These are phyloP conservation scores for Polyporus arcularius DNA, from an alignment of 768 basidiomycete species.

Conservation along the genomic window DNA sequence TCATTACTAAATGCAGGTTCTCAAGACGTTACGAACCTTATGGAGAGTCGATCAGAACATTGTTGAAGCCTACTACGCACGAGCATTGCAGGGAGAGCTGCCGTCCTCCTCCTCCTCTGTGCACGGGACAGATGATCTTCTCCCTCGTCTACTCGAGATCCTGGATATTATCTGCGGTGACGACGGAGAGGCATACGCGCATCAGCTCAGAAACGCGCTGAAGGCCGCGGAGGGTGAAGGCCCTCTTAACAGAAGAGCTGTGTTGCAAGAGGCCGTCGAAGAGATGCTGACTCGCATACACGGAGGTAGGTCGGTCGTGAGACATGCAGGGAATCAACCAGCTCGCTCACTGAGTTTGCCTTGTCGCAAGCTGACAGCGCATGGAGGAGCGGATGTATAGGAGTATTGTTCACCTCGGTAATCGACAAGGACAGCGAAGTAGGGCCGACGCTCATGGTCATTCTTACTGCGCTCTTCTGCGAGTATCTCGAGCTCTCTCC, in stretches of 20 bases:
- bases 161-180: slow-evolving; percentile 44
- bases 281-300: slow-evolving; percentile 51
- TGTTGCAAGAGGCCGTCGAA: slow-evolving; percentile 62
- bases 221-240: slow-evolving; percentile 37
- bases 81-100: slow-evolving; percentile 42
- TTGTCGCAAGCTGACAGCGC: slow-evolving; percentile 36
- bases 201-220: slow-evolving; percentile 46
- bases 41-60: slow-evolving; percentile 58
- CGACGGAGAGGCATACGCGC: slow-evolving; percentile 63
- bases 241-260: slow-evolving; percentile 33
- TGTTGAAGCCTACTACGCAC: slow-evolving; percentile 54
- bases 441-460: slow-evolving; percentile 61
- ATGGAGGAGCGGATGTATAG: slow-evolving; percentile 39
- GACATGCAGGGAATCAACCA: background rate
- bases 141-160: slow-evolving; percentile 55
- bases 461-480: slow-evolving; percentile 67
- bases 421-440: slow-evolving; percentile 35
- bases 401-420: slow-evolving; percentile 40
- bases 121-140: slow-evolving; percentile 43
- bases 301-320: slow-evolving; percentile 41
- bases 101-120: slow-evolving; percentile 27
- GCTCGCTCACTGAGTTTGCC: slow-evolving; percentile 10
- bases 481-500: slow-evolving; percentile 58
- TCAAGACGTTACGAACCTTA: slow-evolving; percentile 63
- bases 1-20: background rate